These are phyloP conservation scores for Lachnellula arida DNA, from an alignment of 2,329 filamentous ascomycete genomes.

Conservation along the genomic window DNA sequence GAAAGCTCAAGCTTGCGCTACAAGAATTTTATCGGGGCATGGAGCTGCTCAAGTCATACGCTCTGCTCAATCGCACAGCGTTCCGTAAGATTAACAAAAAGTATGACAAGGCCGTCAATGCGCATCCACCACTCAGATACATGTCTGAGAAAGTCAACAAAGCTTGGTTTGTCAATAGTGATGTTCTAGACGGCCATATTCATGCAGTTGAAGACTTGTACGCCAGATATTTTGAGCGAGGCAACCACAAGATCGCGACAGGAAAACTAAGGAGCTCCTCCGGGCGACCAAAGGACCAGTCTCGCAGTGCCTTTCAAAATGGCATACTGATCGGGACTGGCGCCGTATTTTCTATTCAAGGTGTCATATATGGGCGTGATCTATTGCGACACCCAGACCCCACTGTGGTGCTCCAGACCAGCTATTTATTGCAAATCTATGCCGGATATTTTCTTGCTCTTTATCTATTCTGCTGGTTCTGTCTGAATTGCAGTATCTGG, in stretches of 20 bases:
- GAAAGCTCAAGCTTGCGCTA: slow-evolving; percentile 84
- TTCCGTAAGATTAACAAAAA: slow-evolving; percentile 99
- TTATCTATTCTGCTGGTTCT: slow-evolving; percentile 77
- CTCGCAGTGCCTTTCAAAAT: slow-evolving; percentile 54
- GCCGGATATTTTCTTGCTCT: slow-evolving; percentile 86
- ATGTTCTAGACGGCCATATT: slow-evolving; percentile 76
- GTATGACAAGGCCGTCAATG: slow-evolving; percentile 86
- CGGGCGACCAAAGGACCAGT: slow-evolving; percentile 52
- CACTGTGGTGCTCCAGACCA: slow-evolving; percentile 48
- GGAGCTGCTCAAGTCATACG: slow-evolving; percentile 88
- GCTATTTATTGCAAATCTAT: slow-evolving; percentile 82
- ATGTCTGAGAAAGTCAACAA: slow-evolving; percentile 90
- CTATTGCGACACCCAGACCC: slow-evolving; percentile 47
- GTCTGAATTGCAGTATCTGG: slow-evolving; percentile 80
- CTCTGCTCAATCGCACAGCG: slow-evolving; percentile 82
- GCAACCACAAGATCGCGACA: slow-evolving; percentile 86
- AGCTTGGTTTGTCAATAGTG: slow-evolving; percentile 87
- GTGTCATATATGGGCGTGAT: slow-evolving; percentile 54
- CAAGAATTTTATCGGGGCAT: slow-evolving; percentile 91
- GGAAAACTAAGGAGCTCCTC: slow-evolving; percentile 76
- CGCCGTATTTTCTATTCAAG: slow-evolving; percentile 61
- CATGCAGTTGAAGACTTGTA: slow-evolving; percentile 85
- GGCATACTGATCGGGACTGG: slow-evolving; percentile 66
- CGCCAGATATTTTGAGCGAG: slow-evolving; percentile 87
- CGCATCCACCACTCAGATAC: slow-evolving; percentile 72